These are phyloP conservation scores for Vigna unguiculata DNA, from an alignment of 306 rosid species.

Conservation along the genomic window DNA sequence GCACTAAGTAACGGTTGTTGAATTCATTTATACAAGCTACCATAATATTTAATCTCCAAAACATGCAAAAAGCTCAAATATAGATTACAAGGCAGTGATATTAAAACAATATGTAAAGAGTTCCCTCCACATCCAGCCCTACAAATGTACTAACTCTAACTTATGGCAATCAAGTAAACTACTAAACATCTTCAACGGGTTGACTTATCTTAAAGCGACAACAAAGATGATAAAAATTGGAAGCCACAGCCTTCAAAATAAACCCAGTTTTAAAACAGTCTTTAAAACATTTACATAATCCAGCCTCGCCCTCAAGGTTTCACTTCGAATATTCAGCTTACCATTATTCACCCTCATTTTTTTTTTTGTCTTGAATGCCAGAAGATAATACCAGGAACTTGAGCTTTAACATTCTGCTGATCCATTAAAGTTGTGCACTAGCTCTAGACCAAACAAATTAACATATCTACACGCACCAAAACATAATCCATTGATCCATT, in stretches of 20 bases:
- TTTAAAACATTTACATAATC: conserved; percentile 1
- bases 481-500: conserved; percentile 28
- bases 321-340: conserved; percentile 40
- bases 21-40: conserved; percentile 11
- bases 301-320: conserved; percentile 12
- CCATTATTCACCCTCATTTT: conserved; percentile 32
- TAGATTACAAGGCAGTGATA: conserved; percentile 46
- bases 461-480: conserved; percentile 16
- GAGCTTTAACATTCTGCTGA: conserved; percentile 32
- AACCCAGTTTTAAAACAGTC: not conserved
- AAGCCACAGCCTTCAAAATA: conserved; percentile 48
- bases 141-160: conserved; percentile 36
- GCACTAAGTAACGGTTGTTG: not conserved
- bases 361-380: conserved; percentile 26
- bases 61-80: conserved; percentile 29
- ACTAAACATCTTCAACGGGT: conserved; percentile 52
- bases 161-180: conserved; percentile 28
- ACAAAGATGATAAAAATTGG: conserved; percentile 47
- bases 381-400: conserved; percentile 39
- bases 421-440: conserved; percentile 26
- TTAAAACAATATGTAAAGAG: conserved; percentile 29
- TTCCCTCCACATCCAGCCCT: conserved; percentile 48
- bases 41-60: conserved; percentile 40
- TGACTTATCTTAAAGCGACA: conserved; percentile 48
- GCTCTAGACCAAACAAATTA: conserved; percentile 18